Evolutionary conservation across 2,329 filamentous ascomycete genomes (phyloP), one percentile per base, ranked within the genome.

Genomic region (Chaetomiaceae sp.): DNA sequence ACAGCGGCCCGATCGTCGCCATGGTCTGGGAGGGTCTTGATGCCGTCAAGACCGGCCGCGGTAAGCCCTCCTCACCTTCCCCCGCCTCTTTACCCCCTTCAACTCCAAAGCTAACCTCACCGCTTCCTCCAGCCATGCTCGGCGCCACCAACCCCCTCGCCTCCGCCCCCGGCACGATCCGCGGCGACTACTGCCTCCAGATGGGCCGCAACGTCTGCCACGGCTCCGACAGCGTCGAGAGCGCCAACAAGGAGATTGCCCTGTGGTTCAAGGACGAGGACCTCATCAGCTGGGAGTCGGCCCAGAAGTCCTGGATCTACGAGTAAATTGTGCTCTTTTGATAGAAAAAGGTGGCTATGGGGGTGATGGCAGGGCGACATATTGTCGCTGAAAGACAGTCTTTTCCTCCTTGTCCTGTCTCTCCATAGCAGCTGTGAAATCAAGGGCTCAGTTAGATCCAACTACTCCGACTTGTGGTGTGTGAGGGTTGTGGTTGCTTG

Each of bases 21-120:
- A 99, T 97, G 92, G 88, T 99, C 78, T 99, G 94, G 94, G 91
- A 99, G 79, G 94, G 94, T 72, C 89, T 88, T 83, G 91, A 99
- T 71, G 94, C 87, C 76, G 91, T 96, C 84, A 97, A 97, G 89
- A 96, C 91, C 66, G 94, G 94, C 77, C 92, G 94, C 72, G 73
- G 86, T 89, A 84, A 65, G 84, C 45, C 25, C 25, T 79, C 61
- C 1, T 23, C 23, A 20, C 15, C 20, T n/a, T 17, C 79, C 7
- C 14, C 47, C 31, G 4, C 15, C 29, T 19, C 22, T 3, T 27
- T 27, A n/a, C n/a, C 17, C 23, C 6, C n/a, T 11, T 36, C 50
- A 20, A 17, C 17, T 54, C 45, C 63, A 57, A 4, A 43, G 65
- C 59, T 62, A 59, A 56, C 45, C 46, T 55, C 37, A 49, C 40